A percentile compares a stretch with the other conserved stretches of the same genome.
Evolutionary conservation across 805 yeast species (phyloP).

Genomic region (Myxozyma neglecta): DNA sequence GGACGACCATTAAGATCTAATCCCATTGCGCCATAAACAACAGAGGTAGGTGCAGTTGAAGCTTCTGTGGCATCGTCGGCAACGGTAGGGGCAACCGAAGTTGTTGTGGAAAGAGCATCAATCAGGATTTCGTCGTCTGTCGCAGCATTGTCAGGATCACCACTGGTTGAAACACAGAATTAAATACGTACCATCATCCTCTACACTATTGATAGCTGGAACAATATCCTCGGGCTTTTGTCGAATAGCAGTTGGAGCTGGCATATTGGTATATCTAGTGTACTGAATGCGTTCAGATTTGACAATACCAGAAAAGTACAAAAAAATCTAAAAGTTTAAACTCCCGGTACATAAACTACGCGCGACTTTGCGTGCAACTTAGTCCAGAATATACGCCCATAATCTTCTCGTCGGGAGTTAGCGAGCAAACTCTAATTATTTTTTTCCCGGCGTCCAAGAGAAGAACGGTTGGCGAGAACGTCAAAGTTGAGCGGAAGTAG

Average conservation of each 20-base stretch:
- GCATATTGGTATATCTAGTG: constrained; percentile 41
- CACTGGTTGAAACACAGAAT: no score
- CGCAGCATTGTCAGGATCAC: no score
- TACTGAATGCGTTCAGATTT: not conserved
- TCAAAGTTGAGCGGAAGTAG: no score
- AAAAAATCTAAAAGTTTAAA: not conserved
- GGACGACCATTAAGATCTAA: constrained; percentile 82
- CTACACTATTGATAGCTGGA: constrained; percentile 1
- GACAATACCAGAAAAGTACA: not conserved
- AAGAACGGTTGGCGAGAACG: no score
- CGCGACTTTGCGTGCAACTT: not conserved
- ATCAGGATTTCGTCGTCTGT: constrained; percentile 50
- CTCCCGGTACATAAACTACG: constrained; percentile 21
- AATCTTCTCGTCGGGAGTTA: constrained; percentile 4
- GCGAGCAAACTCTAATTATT: constrained; percentile 3
- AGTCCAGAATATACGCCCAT: not conserved
- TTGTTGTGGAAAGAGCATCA: constrained; percentile 37
- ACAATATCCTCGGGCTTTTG: constrained; percentile 19
- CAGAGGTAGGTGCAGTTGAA: constrained; percentile 10
- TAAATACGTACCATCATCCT: constrained; percentile 13
- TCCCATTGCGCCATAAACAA: constrained; percentile 16
- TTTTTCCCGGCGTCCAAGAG: not conserved
- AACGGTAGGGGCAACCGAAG: constrained; percentile 36
- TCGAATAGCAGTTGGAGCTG: constrained; percentile 58
- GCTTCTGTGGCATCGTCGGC: constrained; percentile 36